phyloP scores from a whole-genome alignment of 148 eudicot genomes.

The Polygonum aviculare region DNA sequence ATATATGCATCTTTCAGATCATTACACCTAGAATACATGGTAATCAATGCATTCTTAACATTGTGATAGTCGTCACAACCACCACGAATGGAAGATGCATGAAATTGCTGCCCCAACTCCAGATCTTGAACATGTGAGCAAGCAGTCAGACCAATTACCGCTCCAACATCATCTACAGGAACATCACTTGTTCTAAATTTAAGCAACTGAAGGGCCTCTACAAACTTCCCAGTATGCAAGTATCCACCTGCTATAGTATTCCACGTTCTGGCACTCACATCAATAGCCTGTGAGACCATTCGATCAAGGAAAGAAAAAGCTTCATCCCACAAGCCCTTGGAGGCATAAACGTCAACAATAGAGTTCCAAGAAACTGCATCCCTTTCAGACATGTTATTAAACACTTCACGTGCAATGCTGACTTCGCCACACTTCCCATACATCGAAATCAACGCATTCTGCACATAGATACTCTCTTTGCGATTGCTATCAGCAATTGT shows the following conservation, averaged over 20 bases:
- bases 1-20: constrained; percentile 54
- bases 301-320: constrained; percentile 48
- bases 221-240: constrained; percentile 49
- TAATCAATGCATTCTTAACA: constrained; percentile 65
- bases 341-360: constrained; percentile 59
- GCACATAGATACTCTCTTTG: constrained; percentile 41
- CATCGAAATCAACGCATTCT: constrained; percentile 72
- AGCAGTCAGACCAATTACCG: constrained; percentile 61
- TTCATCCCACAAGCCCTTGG: constrained; percentile 52
- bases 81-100: constrained; percentile 49
- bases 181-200: constrained; percentile 33
- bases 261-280: constrained; percentile 58
- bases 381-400: constrained; percentile 38
- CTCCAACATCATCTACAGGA: constrained; percentile 56
- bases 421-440: constrained; percentile 76
- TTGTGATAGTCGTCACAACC: constrained; percentile 37
- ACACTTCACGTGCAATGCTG: constrained; percentile 44
- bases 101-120: constrained; percentile 58
- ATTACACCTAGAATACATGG: constrained; percentile 68
- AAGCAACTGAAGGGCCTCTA: constrained; percentile 41
- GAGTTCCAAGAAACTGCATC: constrained; percentile 84
- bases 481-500: constrained; percentile 28
- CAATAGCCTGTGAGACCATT: constrained; percentile 32
- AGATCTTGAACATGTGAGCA: constrained; percentile 53
- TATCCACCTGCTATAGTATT: constrained; percentile 75